phyloP scores from a whole-genome alignment of 2,329 filamentous ascomycete species.

The Alternaria postmessia region DNA sequence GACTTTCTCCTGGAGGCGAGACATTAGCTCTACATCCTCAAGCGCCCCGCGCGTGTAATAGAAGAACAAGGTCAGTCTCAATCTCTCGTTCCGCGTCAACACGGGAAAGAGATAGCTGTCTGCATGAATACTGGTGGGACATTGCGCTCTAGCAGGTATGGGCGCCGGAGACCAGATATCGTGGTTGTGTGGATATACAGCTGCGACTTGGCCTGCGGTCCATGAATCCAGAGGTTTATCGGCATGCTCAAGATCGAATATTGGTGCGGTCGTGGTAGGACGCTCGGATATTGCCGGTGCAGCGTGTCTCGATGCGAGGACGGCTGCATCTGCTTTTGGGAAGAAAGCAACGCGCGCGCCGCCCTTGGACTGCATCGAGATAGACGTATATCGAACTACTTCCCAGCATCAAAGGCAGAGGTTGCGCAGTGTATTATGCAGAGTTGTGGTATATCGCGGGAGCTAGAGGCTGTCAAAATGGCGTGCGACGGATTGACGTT shows the following conservation, averaged over 20 bases:
- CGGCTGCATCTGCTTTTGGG: conserved; percentile 37
- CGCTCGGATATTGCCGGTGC: conserved; percentile 27
- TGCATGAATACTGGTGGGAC: conserved; percentile 13
- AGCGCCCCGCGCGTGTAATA: conserved; percentile 56
- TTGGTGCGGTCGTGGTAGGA: conserved; percentile 30
- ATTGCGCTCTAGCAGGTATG: conserved; percentile 26
- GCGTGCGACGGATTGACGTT: conserved; percentile 4
- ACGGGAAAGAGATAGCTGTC: conserved; percentile 48
- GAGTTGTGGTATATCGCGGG: neutral
- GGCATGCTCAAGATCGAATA: conserved; percentile 34
- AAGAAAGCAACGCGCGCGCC: conserved; percentile 32
- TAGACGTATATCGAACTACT: neutral
- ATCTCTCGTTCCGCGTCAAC: conserved; percentile 48
- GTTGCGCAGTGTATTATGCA: conserved; percentile 1
- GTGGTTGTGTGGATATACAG: conserved; percentile 26
- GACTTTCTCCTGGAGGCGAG: conserved; percentile 55
- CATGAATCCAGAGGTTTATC: conserved; percentile 27
- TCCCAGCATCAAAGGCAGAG: conserved; percentile 7
- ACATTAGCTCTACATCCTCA: conserved; percentile 53
- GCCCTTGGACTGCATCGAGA: conserved; percentile 21
- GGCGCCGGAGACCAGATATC: conserved; percentile 27
- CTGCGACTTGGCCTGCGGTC: conserved; percentile 21
- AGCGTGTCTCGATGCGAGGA: conserved; percentile 29
- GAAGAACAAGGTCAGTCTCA: conserved; percentile 53
- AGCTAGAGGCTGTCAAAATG: conserved; percentile 12